Conservation (phyloP, 495 filamentous ascomycete genomes). For the Evernia prunastri region DNA sequence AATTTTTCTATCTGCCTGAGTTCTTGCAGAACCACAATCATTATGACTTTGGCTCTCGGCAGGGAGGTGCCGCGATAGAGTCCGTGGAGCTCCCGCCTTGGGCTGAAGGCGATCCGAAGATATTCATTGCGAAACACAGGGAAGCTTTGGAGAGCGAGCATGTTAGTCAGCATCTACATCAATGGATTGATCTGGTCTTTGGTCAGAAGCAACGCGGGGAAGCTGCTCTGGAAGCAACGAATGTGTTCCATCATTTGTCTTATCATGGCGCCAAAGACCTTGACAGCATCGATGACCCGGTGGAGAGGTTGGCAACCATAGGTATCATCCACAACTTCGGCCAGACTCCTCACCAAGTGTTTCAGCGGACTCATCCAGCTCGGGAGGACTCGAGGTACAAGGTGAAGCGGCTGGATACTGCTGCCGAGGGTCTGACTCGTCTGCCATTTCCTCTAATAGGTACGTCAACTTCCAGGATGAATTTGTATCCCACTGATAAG, state of each 20-base stretch:
- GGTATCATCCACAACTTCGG: constrained; percentile 98
- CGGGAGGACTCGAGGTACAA: constrained; percentile 60
- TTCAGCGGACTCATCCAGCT: constrained; percentile 67
- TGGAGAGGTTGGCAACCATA: constrained; percentile 78
- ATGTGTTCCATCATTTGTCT: constrained; percentile 92
- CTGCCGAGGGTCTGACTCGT: constrained; percentile 67
- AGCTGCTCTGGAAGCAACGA: constrained; percentile 81
- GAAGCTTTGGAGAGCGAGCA: constrained; percentile 92
- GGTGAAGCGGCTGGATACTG: constrained; percentile 65
- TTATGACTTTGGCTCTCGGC: constrained; percentile 85
- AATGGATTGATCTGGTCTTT: constrained; percentile 96
- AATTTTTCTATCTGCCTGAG: constrained; percentile 95
- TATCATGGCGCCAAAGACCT: constrained; percentile 92
- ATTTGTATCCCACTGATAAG: constrained; percentile 9
- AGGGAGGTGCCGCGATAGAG: constrained; percentile 74
- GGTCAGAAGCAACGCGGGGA: constrained; percentile 93
- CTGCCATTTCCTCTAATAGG: constrained; percentile 73
- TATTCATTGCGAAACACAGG: constrained; percentile 90
- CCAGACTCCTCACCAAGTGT: constrained; percentile 93
- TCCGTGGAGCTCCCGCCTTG: constrained; percentile 83
- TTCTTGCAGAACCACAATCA: constrained; percentile 86
- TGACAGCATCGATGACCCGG: constrained; percentile 81
- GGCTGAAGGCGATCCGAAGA: constrained; percentile 94
- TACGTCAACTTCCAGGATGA: constrained; percentile 29
- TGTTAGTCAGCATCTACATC: constrained; percentile 81